These are phyloP conservation scores for Cladosporium austrohemisphaericum DNA, from an alignment of 2,329 filamentous ascomycete genomes.

Conservation along the genomic window DNA sequence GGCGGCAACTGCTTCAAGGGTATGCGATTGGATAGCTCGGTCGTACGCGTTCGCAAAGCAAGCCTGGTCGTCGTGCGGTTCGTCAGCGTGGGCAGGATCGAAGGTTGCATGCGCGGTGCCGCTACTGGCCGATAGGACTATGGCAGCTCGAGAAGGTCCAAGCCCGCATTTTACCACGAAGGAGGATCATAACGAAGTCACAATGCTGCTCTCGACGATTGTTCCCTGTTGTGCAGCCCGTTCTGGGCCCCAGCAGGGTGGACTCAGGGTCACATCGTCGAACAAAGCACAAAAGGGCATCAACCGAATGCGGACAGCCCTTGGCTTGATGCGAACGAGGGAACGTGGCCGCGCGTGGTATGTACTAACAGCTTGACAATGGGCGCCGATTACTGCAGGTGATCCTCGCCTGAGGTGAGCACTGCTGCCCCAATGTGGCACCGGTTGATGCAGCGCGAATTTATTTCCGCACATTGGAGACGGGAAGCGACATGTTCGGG, in stretches of 20 bases:
- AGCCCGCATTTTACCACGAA: background rate
- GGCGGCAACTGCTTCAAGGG: background rate
- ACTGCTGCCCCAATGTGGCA: conserved; percentile 5
- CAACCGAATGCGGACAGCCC: conserved; percentile 5
- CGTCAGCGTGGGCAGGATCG: conserved; percentile 12
- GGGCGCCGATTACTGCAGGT: conserved; percentile 5
- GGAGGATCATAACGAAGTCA: background rate
- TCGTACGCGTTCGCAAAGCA: conserved; percentile 9
- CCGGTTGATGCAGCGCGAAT: conserved; percentile 1
- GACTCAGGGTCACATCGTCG: conserved; percentile 5
- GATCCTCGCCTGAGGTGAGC: conserved; percentile 4
- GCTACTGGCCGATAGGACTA: conserved; percentile 1
- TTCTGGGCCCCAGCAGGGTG: conserved; percentile 1
- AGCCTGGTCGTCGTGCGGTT: conserved; percentile 14
- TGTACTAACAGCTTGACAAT: background rate
- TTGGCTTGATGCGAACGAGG: conserved; percentile 7
- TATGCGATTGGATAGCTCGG: conserved; percentile 5
- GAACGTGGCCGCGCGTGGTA: conserved; percentile 8
- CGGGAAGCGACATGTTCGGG: background rate
- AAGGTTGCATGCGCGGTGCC: conserved; percentile 3
- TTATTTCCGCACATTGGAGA: background rate
- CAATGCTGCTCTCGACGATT: background rate
- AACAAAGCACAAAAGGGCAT: conserved; percentile 4
- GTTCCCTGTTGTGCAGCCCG: conserved; percentile 1
- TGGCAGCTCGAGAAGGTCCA: conserved; percentile 5